phyloP scores from a whole-genome alignment of 1,284 basidiomycete species.

The Cystobasidiaceae sp. region DNA sequence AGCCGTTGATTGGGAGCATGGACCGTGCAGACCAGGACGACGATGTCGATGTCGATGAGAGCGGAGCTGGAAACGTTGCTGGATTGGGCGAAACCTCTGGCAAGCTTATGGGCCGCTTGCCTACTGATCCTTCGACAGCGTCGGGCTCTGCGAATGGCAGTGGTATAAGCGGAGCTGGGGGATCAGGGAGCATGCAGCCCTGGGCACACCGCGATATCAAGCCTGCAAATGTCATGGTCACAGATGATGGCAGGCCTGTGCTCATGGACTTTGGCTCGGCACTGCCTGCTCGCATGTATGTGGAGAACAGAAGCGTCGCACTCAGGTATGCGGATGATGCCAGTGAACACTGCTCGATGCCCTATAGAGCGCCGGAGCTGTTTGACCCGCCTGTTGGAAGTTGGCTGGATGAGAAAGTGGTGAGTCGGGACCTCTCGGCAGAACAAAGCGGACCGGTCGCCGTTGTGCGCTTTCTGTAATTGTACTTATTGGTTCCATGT shows the following conservation, averaged over 20 bases:
- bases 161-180: no score
- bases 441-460: no score
- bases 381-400: slow-evolving; percentile 57
- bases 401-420: slow-evolving; percentile 23
- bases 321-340: slow-evolving; percentile 87
- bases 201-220: slow-evolving; percentile 98
- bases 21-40: slow-evolving; percentile 31
- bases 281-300: slow-evolving; percentile 67
- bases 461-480: no score
- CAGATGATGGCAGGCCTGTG: slow-evolving; percentile 84
- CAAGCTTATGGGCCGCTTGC: slow-evolving; percentile 9
- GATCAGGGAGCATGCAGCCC: slow-evolving; percentile 68
- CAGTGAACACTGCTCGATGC: slow-evolving; percentile 92
- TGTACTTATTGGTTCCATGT: no score
- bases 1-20: slow-evolving; percentile 41
- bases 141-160: not conserved
- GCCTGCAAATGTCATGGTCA: slow-evolving; percentile 97
- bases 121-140: not conserved
- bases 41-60: slow-evolving; percentile 30
- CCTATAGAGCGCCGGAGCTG: slow-evolving; percentile 87
- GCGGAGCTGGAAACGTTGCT: not conserved
- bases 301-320: slow-evolving; percentile 77
- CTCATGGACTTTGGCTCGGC: slow-evolving; percentile 98
- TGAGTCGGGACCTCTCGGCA: no score
- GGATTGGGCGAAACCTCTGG: slow-evolving; percentile 10